Base-by-base conservation (phyloP, 352 stramenopile species). In the Globisporangium lucens region DNA sequence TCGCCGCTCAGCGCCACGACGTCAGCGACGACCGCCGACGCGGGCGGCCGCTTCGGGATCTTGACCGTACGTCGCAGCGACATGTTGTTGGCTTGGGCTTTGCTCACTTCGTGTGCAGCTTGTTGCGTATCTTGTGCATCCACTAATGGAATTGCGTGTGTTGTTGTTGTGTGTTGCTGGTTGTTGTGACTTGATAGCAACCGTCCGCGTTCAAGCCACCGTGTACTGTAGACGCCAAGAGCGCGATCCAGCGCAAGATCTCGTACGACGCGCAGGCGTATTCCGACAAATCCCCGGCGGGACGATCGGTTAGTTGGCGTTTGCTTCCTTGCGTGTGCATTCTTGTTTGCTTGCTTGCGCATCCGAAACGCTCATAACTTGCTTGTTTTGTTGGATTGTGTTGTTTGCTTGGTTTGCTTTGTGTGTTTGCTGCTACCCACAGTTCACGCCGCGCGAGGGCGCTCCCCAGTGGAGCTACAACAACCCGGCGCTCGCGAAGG, bases 201-300 rank as follows among this genome's bases (percentile, higher is more conserved):
- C 36, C 71, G 46, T 62, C 65, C 41, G 51, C 68, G 9, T 92
- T 92, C 74, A 88, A 84, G 56, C 79, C 72, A 15, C 68, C 70
- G 13, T 88, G 74, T 53, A 52, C 67, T 4, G 63, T 78, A 4
- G 82, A 87, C 30, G 84, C 82, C 57, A 92, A 89, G 71, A 53
- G 66, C 2, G 67, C 77, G 27, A 92, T 92, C 59, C 69, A 86
- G 63, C 75, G 79, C 43, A 80, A 82, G 52, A 49, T 84, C 53
- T 68, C 63, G 22, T 92, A 92, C 73, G 78, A 90, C 55, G 64
- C 56, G 22, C 78, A 90, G 66, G 70, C 65, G 30, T 90, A 85
- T 65, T 52, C 68, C 3, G 76, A 87, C 61, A 79, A 79, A 8
- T 65, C 60, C 1, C 65, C 69, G 36, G 60, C 71, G 2, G 55